Percentiles rank a stretch among this genome's conserved stretches.
phyloP scores from a whole-genome alignment of 2,329 filamentous ascomycete genomes.

The Phialophora macrospora region DNA sequence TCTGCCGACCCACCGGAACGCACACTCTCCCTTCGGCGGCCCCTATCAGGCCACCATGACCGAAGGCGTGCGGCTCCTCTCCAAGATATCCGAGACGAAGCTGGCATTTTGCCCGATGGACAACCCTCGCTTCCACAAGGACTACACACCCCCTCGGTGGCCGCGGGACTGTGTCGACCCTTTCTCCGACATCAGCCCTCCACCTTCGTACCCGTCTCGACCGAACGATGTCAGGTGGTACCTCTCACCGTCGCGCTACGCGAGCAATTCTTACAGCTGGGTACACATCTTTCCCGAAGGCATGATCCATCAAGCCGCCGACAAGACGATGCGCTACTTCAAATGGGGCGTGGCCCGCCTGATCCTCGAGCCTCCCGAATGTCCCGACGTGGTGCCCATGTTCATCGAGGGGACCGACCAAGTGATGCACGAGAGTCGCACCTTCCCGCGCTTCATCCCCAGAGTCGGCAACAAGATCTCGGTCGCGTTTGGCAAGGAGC shows the following conservation, averaged over 20 bases:
- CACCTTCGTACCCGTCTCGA: slow-evolving; percentile 47
- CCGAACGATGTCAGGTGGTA: slow-evolving; percentile 71
- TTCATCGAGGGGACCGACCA: slow-evolving; percentile 90
- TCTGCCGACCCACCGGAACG: slow-evolving; percentile 81
- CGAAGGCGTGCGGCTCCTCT: slow-evolving; percentile 83
- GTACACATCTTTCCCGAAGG: slow-evolving; percentile 96
- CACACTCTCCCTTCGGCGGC: slow-evolving; percentile 79
- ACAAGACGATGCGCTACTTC: slow-evolving; percentile 89
- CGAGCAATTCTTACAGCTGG: slow-evolving; percentile 75
- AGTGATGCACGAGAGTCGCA: slow-evolving; percentile 83
- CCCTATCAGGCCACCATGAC: slow-evolving; percentile 88
- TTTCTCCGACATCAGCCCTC: slow-evolving; percentile 52
- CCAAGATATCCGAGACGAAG: slow-evolving; percentile 55
- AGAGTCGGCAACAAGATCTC: slow-evolving; percentile 71
- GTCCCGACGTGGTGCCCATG: slow-evolving; percentile 88
- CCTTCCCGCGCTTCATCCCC: slow-evolving; percentile 80
- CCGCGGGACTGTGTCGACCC: slow-evolving; percentile 56
- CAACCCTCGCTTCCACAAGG: slow-evolving; percentile 26
- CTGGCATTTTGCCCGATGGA: slow-evolving; percentile 30
- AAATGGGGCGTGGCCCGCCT: slow-evolving; percentile 95
- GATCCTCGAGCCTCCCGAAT: slow-evolving; percentile 85
- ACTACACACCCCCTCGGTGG: slow-evolving; percentile 55
- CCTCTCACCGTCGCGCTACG: slow-evolving; percentile 72
- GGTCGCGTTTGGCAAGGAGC: slow-evolving; percentile 77
- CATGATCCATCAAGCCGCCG: slow-evolving; percentile 76